Conservation (phyloP, 2,329 filamentous ascomycete species). For the Penicillium hesseltinei region DNA sequence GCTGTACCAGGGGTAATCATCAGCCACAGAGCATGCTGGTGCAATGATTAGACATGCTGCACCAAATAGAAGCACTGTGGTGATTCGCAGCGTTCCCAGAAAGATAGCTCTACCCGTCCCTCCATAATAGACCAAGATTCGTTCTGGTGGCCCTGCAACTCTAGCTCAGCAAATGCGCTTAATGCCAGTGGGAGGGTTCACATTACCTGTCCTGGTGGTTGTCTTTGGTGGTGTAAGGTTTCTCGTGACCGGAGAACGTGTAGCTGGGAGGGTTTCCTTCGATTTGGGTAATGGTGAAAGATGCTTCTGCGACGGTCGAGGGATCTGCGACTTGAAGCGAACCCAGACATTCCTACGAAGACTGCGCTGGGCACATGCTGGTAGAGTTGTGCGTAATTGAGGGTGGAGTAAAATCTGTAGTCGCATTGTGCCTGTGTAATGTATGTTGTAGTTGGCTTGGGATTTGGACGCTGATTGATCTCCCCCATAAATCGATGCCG, state of each 20-base stretch:
- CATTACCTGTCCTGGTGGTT: constrained; percentile 30
- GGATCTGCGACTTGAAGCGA: constrained; percentile 31
- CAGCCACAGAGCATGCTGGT: constrained; percentile 54
- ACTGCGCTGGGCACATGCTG: constrained; percentile 27
- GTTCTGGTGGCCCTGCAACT: constrained; percentile 37
- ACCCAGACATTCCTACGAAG: constrained; percentile 27
- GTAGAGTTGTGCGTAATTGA: constrained; percentile 30
- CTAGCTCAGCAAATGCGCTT: constrained; percentile 9
- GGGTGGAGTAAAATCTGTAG: constrained; percentile 29
- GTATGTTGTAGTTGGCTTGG: not conserved
- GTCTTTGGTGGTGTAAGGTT: constrained; percentile 24
- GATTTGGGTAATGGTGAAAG: constrained; percentile 18
- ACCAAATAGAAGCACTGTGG: constrained; percentile 66
- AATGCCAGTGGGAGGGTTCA: not conserved
- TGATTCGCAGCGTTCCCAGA: constrained; percentile 68
- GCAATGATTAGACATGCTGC: constrained; percentile 65
- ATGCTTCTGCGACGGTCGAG: constrained; percentile 25
- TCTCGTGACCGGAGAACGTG: constrained; percentile 10
- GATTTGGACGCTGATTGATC: constrained; percentile 8
- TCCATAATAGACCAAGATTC: constrained; percentile 71
- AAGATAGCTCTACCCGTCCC: constrained; percentile 66
- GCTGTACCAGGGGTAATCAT: constrained; percentile 45
- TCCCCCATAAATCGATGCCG: constrained; percentile 4
- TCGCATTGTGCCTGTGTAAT: constrained; percentile 24
- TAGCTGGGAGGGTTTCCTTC: constrained; percentile 20